Base-by-base conservation (phyloP, 164 flowering plant genomes). In the Protea cynaroides region DNA sequence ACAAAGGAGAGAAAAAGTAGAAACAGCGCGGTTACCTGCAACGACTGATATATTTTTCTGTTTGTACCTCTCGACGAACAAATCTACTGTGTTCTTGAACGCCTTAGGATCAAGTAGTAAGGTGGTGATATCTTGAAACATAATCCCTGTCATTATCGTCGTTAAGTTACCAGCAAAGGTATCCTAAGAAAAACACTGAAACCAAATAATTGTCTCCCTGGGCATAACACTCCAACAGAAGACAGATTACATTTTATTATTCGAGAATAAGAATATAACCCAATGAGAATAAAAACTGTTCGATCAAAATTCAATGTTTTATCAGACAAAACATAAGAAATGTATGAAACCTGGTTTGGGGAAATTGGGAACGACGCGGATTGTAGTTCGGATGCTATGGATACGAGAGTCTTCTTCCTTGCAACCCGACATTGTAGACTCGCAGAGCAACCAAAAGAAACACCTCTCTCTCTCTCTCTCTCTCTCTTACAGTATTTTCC, bases 71-170 rank as follows among this genome's bases (percentile, higher is more conserved):
- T 90, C 96, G n/a, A 93, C 89, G 73, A 90, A 93, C 80, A 93
- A 67, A 75, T 93, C 96, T n/a, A 93, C 69, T 1, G 97, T 87
- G 78, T 93, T 80, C 71, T 84, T 88, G 78, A 93, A 93, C 1
- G 88, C 92, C 61, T 86, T 83, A 0, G 88, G 89, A 67, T 93
- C 86, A 37, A 90, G 94, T 46, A 90, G 74, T 63, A 90, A 74
- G 56, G 98, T 90, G 1, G 98, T 90, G 40, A 93, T 84, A 66
- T 90, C 98, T 64, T 87, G 97, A 69, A 93, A 93, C 96, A 88
- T 86, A 46, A 93, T 93, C 75, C 98, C 97, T 93, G 81, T 60
- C 62, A 69, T 23, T 22, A 56, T 13, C 22, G 25, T n/a, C 1
- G 66, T 59, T 55, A 29, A 29, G 5, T 29, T 29, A 29, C 5